Base-by-base conservation (phyloP, 805 yeast species). In the Jamesozyma rosinii region DNA sequence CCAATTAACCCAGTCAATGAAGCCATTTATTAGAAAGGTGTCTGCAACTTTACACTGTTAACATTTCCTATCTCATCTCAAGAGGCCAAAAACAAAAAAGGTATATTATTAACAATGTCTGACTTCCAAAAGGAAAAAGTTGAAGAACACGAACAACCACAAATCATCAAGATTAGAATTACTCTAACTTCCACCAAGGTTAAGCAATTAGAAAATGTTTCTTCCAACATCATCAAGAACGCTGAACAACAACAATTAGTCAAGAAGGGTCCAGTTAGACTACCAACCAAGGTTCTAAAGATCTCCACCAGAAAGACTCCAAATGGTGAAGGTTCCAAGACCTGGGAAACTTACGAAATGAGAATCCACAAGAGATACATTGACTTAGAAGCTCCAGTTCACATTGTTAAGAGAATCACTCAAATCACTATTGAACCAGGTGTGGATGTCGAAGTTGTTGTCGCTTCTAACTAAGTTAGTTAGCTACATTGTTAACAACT, bases 321-420 rank as follows among this genome's bases (percentile, higher is more conserved):
- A 68, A 94, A 94, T 75, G 99, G 99, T 92, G 97, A 92, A 80
- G 99, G 99, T 92, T 92, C 98, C 64, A 92, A 92, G 90, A 92
- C 99, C 66, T 92, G 97, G 97, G 99, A 92, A 72, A 77, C 94
- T 65, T 92, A 81, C 75, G 98, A 92, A 81, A 84, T 92, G 95
- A 90, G 97, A 84, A 88, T 92, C 81, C 98, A 92, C 95, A 92
- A 92, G 94, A 89, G 99, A 77, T 83, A 87, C 74, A 87, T 92
- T 68, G 96, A 89, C 77, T 81, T 92, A 72, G 90, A 85, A 75
- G 95, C 97, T 58, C 95, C 97, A 73, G 86, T 95, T 67, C 75
- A 77, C 55, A 72, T 80, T 59, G 95, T 90, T 73, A 88, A 84
- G 84, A 84, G 82, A 75, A 87, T 90, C 76, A 89, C 97, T 64